Conservation (phyloP, 176 grass and related monocot species). For the Pontederia paniculata region DNA sequence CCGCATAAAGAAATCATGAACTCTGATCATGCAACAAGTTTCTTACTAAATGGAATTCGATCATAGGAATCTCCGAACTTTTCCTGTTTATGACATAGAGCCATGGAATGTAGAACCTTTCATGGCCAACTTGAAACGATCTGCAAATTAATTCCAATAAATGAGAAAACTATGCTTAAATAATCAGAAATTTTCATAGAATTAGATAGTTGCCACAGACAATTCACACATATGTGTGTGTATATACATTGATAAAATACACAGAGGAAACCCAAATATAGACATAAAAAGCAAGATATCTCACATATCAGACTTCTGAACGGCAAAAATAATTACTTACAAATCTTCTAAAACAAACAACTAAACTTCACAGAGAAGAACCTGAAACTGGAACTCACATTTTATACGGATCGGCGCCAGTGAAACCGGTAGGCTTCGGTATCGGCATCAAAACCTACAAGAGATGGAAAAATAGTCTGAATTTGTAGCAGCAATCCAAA, state of each 20-base stretch:
- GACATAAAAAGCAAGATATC: neutral
- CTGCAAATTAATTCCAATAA: slow-evolving; percentile 37
- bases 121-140: slow-evolving; percentile 92
- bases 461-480: slow-evolving; percentile 1
- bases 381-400: slow-evolving; percentile 33
- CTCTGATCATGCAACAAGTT: neutral
- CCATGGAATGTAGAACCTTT: slow-evolving; percentile 97
- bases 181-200: too few species aligned
- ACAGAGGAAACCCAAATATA: neutral
- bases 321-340: neutral
- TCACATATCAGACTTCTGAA: neutral
- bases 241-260: too few species aligned
- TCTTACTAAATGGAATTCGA: slow-evolving; percentile 96
- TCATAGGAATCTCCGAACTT: slow-evolving; percentile 81
- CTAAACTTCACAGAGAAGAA: slow-evolving; percentile 2
- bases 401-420: slow-evolving; percentile 93
- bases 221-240: too few species aligned
- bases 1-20: neutral
- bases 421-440: slow-evolving; percentile 69
- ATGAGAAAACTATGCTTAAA: slow-evolving; percentile 6
- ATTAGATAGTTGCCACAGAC: too few species aligned
- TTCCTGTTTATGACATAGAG: slow-evolving; percentile 98
- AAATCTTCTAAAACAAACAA: neutral
- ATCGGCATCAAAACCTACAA: slow-evolving; percentile 91
- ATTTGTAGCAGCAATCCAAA: neutral